Conservation (phyloP, 306 rosid species). For the Vicia faba region DNA sequence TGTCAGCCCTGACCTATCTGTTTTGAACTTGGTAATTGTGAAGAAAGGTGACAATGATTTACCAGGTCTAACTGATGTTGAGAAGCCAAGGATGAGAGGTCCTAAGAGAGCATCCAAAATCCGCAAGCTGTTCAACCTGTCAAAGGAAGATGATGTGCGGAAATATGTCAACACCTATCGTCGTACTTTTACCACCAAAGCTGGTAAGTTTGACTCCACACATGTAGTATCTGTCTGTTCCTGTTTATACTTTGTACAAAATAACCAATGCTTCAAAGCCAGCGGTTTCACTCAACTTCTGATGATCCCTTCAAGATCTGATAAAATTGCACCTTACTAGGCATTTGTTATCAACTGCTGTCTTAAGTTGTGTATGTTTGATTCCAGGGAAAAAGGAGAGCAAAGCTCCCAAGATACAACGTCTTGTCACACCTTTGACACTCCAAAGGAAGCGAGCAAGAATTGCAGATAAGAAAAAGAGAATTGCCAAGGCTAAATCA, state of each 20-base stretch:
- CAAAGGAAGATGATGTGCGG: constrained; percentile 47
- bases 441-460: constrained; percentile 52
- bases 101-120: constrained; percentile 49
- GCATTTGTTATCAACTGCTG: neutral
- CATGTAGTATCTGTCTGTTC: neutral
- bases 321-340: neutral
- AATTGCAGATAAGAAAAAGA: constrained; percentile 46
- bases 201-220: constrained; percentile 24
- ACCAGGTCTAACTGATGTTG: constrained; percentile 44
- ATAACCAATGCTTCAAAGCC: neutral
- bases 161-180: constrained; percentile 48
- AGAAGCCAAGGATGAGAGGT: constrained; percentile 51
- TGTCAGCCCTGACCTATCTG: constrained; percentile 50
- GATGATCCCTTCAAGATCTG: no score
- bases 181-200: constrained; percentile 39
- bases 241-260: neutral
- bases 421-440: constrained; percentile 49
- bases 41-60: constrained; percentile 45
- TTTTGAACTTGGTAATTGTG: constrained; percentile 47
- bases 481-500: constrained; percentile 47
- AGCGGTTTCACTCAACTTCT: neutral
- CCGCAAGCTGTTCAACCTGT: constrained; percentile 46
- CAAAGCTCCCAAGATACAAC: constrained; percentile 47
- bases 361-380: constrained; percentile 3
- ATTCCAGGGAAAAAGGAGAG: constrained; percentile 46